A percentile compares a stretch with the other conserved stretches of the same genome.
Evolutionary conservation across 345 rosid genomes (phyloP).

Genomic region (Arabis hirsuta): DNA sequence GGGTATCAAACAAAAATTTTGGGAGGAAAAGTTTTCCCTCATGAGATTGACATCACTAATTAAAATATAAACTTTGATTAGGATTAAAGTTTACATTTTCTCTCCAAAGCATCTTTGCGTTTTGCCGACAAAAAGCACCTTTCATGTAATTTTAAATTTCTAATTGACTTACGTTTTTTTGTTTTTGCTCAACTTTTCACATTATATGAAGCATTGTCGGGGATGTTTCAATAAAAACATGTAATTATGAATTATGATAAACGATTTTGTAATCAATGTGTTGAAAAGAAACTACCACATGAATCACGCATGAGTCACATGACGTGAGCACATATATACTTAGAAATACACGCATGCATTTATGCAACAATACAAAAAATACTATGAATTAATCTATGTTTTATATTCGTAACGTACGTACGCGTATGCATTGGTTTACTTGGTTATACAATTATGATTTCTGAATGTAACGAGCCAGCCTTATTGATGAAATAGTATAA

Average conservation of each 20-base stretch:
- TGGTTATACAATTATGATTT: conserved; percentile 5
- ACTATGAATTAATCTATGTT: neutral
- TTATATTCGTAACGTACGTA: neutral
- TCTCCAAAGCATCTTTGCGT: neutral
- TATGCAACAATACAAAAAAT: neutral
- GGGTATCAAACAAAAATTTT: no score
- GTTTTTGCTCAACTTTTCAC: neutral
- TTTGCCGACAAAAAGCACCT: conserved; percentile 21
- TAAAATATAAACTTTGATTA: neutral
- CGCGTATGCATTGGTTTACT: conserved; percentile 5
- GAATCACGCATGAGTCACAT: neutral
- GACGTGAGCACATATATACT: neutral
- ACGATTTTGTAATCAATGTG: neutral
- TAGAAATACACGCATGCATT: conserved; percentile 17
- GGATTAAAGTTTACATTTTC: neutral
- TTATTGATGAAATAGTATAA: neutral
- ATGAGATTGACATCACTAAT: no score
- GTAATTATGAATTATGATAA: neutral
- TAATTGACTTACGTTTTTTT: neutral
- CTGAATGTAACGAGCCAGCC: neutral
- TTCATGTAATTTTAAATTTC: neutral
- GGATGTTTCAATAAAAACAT: neutral
- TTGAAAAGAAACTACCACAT: neutral
- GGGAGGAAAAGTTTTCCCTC: no score
- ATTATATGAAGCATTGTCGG: neutral